These are phyloP conservation scores for Tranzscheliella williamsii DNA, from an alignment of 1,284 basidiomycete genomes.

Conservation along the genomic window DNA sequence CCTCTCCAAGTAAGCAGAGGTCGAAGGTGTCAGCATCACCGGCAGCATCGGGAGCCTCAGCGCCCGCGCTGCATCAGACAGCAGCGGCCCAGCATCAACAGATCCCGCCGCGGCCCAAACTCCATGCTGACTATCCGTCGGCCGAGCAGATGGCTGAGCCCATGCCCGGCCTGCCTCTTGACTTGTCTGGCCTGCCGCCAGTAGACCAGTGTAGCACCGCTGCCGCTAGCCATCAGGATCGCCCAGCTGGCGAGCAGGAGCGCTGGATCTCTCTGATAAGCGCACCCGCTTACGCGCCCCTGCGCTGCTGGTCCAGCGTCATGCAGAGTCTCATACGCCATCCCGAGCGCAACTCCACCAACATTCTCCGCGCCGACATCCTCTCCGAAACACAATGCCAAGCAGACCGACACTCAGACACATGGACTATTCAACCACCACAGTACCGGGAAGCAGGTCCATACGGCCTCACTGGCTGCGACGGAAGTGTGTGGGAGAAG, in stretches of 20 bases:
- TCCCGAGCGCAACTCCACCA: constrained; percentile 53
- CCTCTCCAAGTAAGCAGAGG: too few species aligned
- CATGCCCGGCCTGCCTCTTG: not conserved
- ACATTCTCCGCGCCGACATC: constrained; percentile 53
- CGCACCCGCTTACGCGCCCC: constrained; percentile 31
- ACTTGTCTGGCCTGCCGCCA: too few species aligned
- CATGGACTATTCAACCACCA: too few species aligned
- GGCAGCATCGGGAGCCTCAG: too few species aligned
- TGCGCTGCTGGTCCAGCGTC: constrained; percentile 32
- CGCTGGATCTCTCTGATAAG: constrained; percentile 24
- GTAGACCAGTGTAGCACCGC: too few species aligned
- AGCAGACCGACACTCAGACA: too few species aligned
- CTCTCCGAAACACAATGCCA: constrained; percentile 13
- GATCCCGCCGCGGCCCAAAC: constrained; percentile 24
- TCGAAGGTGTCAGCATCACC: too few species aligned
- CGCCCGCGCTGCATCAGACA: too few species aligned
- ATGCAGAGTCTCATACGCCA: constrained; percentile 50
- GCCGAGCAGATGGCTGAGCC: too few species aligned
- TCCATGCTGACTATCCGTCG: constrained; percentile 17
- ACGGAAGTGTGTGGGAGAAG: constrained; percentile 10
- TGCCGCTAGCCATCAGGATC: too few species aligned
- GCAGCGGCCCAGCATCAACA: constrained; percentile 23
- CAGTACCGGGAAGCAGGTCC: not conserved
- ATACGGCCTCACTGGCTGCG: not conserved
- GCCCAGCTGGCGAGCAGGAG: not conserved